Evolutionary conservation across 495 filamentous ascomycete genomes (phyloP).

Genomic region (Xylaria bambusicola): DNA sequence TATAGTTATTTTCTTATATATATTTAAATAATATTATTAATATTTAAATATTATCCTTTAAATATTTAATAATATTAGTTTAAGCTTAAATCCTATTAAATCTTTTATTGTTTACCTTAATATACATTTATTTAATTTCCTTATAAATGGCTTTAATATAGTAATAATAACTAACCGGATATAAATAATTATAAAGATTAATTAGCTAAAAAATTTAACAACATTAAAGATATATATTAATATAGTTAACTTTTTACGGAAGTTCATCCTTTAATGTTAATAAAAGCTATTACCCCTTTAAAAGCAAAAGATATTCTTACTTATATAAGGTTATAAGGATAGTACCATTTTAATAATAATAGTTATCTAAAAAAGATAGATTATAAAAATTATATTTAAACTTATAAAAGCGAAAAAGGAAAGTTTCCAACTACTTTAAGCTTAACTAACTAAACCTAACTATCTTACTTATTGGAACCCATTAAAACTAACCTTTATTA

Average conservation of each 20-base stretch:
- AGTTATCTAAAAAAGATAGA: neutral
- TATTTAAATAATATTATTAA: neutral
- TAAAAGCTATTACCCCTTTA: neutral
- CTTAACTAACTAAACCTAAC: neutral
- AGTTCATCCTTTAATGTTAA: neutral
- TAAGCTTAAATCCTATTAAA: neutral
- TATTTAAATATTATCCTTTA: neutral
- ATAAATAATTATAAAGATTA: neutral
- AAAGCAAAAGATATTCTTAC: neutral
- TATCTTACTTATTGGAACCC: neutral
- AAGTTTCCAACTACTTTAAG: slow-evolving; percentile 7
- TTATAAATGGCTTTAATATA: neutral
- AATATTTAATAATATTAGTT: neutral
- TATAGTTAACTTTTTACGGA: neutral
- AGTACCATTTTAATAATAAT: neutral
- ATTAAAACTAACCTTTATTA: neutral
- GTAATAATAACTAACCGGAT: neutral
- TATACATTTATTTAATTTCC: neutral
- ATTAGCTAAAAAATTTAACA: neutral
- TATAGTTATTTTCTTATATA: neutral
- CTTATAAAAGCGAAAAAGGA: neutral
- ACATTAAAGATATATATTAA: slow-evolving; percentile 1
- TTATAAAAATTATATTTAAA: neutral
- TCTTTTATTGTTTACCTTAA: neutral
- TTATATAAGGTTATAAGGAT: neutral